Conservation (phyloP, 2,329 filamentous ascomycete species). For the Monosporascus sp. region DNA sequence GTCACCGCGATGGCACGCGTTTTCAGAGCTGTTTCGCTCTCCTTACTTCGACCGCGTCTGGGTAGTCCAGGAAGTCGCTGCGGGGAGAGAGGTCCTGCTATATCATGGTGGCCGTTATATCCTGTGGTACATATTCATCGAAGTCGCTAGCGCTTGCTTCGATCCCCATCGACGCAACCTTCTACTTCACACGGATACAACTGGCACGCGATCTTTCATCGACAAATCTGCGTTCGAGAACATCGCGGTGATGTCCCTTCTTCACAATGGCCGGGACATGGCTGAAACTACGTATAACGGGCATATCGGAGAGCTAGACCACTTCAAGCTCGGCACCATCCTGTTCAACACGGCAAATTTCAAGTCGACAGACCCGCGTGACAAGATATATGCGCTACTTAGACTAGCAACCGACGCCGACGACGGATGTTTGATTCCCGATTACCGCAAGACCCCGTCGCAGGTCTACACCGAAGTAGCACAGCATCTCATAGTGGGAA, state of each 20-base stretch:
- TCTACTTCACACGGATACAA: not conserved
- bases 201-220: slow-evolving; percentile 1
- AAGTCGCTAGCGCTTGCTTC: not conserved
- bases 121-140: slow-evolving; percentile 1
- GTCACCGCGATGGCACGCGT: slow-evolving; percentile 1
- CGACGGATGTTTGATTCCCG: not conserved
- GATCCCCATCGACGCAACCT: slow-evolving; percentile 1
- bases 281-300: not conserved
- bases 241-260: slow-evolving; percentile 2
- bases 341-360: slow-evolving; percentile 7
- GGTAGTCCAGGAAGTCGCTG: slow-evolving; percentile 9
- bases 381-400: slow-evolving; percentile 6
- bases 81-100: slow-evolving; percentile 2
- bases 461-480: slow-evolving; percentile 5
- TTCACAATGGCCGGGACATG: not conserved
- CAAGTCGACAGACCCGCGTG: slow-evolving; percentile 5
- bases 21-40: slow-evolving; percentile 5
- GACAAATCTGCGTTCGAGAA: slow-evolving; percentile 3
- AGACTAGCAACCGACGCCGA: slow-evolving; percentile 2
- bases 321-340: slow-evolving; percentile 2
- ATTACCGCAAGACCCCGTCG: slow-evolving; percentile 6
- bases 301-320: no score
- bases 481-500: not conserved
- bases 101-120: slow-evolving; percentile 8
- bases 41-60: slow-evolving; percentile 10